phyloP scores from a whole-genome alignment of 2,329 filamentous ascomycete species.

The Elsinoe ampelina region DNA sequence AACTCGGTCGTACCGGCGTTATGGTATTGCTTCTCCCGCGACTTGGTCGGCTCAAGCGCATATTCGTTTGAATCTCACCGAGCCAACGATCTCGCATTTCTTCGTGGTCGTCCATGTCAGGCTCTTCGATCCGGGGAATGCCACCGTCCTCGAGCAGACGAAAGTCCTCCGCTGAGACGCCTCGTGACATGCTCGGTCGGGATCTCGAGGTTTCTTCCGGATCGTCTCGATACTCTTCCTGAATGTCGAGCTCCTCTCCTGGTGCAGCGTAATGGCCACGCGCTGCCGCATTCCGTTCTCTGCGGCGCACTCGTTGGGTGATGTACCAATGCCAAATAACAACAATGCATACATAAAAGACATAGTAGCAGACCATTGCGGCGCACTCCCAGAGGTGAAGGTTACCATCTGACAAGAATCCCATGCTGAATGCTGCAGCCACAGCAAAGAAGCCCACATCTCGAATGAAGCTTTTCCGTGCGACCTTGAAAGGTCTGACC shows the following conservation, averaged over 20 bases:
- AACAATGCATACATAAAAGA: conserved; percentile 81
- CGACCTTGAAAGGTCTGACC: conserved; percentile 88
- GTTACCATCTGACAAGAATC: conserved; percentile 75
- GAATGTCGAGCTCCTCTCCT: conserved; percentile 49
- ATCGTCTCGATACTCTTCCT: conserved; percentile 46
- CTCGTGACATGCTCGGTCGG: conserved; percentile 30
- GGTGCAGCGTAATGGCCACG: conserved; percentile 60
- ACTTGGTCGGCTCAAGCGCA: conserved; percentile 69
- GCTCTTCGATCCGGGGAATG: conserved; percentile 42
- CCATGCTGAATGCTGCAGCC: conserved; percentile 76
- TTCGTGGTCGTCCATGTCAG: conserved; percentile 52
- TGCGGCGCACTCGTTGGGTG: conserved; percentile 51
- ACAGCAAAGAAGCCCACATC: conserved; percentile 89
- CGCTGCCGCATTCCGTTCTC: conserved; percentile 60
- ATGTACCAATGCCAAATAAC: conserved; percentile 88
- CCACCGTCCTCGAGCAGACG: conserved; percentile 48
- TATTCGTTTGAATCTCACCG: conserved; percentile 83
- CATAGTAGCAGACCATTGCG: conserved; percentile 82
- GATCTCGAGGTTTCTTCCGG: conserved; percentile 37
- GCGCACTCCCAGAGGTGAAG: conserved; percentile 83
- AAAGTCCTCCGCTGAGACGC: conserved; percentile 54
- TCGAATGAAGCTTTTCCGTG: conserved; percentile 77
- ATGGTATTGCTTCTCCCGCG: conserved; percentile 61
- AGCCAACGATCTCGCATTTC: conserved; percentile 55
- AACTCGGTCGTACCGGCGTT: conserved; percentile 80